phyloP scores from a whole-genome alignment of 169 alveolate genomes.

The Eimeria praecox region DNA sequence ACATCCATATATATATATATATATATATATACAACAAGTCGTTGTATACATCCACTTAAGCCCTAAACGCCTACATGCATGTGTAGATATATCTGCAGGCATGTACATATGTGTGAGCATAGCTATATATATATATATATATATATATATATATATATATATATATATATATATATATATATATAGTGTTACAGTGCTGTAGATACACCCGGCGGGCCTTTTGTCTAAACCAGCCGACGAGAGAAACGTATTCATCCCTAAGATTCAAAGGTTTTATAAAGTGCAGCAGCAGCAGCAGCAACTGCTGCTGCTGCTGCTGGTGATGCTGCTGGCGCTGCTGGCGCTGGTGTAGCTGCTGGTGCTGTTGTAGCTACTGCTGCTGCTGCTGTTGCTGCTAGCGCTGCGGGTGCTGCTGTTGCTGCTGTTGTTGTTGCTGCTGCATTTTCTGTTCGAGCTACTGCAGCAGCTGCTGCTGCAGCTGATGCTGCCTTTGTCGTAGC shows the following conservation, averaged over 20 bases:
- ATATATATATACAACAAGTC: neutral
- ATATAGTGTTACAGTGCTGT: neutral
- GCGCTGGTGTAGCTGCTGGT: neutral
- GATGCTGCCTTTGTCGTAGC: neutral
- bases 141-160: neutral
- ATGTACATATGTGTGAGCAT: neutral
- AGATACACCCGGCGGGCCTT: neutral
- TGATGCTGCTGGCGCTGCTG: neutral
- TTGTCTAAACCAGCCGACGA: neutral
- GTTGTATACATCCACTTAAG: no score
- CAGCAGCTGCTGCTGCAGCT: slow-evolving; percentile 26
- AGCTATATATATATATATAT: neutral
- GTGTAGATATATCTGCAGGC: neutral
- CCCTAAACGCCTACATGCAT: no score
- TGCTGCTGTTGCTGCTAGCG: neutral
- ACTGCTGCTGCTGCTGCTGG: neutral
- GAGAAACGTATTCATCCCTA: neutral
- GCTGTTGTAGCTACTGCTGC: neutral
- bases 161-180: neutral
- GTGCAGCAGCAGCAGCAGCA: slow-evolving; percentile 8
- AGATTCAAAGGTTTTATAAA: neutral
- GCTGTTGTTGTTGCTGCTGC: neutral
- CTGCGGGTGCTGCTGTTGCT: neutral
- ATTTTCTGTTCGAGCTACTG: neutral
- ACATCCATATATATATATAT: no score